A percentile compares a stretch with the other conserved stretches of the same genome.
These are phyloP conservation scores for Kondoa subrosea DNA, from an alignment of 768 basidiomycete species.

Conservation along the genomic window DNA sequence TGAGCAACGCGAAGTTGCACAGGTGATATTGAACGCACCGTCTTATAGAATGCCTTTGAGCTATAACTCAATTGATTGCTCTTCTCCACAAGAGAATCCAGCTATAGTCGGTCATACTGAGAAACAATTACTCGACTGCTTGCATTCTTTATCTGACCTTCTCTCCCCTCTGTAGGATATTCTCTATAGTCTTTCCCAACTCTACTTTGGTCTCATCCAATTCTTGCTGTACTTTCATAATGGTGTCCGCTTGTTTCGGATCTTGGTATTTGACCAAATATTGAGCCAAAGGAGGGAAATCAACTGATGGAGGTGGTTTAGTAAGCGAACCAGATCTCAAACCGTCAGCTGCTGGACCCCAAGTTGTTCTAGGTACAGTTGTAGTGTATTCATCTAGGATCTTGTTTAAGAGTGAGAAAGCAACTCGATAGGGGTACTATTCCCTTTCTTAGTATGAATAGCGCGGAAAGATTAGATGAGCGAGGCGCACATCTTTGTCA, in stretches of 20 bases:
- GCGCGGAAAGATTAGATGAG: neutral
- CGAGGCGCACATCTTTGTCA: constrained; percentile 47
- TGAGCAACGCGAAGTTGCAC: neutral
- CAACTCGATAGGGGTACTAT: constrained; percentile 77
- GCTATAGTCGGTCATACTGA: neutral
- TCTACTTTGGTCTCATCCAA: constrained; percentile 98
- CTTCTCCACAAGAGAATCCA: neutral
- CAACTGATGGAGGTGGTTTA: constrained; percentile 41
- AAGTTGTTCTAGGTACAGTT: constrained; percentile 57
- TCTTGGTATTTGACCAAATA: constrained; percentile 91
- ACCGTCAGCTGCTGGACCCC: constrained; percentile 25
- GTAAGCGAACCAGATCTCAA: constrained; percentile 21
- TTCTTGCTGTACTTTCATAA: constrained; percentile 96
- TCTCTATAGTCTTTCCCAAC: constrained; percentile 98
- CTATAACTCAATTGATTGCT: constrained; percentile 34
- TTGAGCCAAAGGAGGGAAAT: constrained; percentile 55
- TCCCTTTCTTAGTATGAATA: too few species aligned
- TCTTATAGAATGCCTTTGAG: constrained; percentile 99
- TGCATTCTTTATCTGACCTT: constrained; percentile 84
- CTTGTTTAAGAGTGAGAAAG: constrained; percentile 86
- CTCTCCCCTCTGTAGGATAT: constrained; percentile 87
- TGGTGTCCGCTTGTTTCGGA: constrained; percentile 87
- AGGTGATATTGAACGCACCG: constrained; percentile 41
- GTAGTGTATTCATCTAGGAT: constrained; percentile 77
- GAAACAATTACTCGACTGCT: constrained; percentile 46